phyloP scores from a whole-genome alignment of 345 rosid species.

The Odontarrhena argentea region DNA sequence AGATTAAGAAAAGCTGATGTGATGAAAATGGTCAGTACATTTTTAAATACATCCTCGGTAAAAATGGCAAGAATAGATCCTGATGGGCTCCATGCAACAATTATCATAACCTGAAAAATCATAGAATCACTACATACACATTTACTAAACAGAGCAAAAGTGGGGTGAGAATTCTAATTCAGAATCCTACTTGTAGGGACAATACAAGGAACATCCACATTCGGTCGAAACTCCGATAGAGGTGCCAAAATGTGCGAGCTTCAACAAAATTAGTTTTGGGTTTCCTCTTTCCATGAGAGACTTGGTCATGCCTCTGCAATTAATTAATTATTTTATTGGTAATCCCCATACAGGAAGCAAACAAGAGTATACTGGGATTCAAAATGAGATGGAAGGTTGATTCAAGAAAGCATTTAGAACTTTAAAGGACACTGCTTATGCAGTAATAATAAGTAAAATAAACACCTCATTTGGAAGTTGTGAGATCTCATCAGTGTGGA shows the following conservation, averaged over 20 bases:
- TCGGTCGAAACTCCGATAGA: conserved; percentile 91
- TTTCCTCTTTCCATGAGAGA: conserved; percentile 52
- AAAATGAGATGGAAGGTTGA: background rate
- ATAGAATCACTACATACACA: conserved; percentile 22
- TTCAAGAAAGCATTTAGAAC: background rate
- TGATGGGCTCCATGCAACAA: conserved; percentile 74
- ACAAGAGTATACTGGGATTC: background rate
- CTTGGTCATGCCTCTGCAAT: conserved; percentile 62
- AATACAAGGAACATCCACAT: conserved; percentile 93
- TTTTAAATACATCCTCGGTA: conserved; percentile 57
- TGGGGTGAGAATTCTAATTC: conserved; percentile 23
- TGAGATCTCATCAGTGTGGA: conserved; percentile 51
- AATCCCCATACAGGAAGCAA: conserved; percentile 14
- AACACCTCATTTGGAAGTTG: conserved; percentile 48
- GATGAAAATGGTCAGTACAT: conserved; percentile 78
- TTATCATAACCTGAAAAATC: conserved; percentile 81
- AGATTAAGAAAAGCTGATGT: conserved; percentile 87
- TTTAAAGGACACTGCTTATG: background rate
- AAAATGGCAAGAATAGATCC: conserved; percentile 74
- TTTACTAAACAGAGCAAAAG: conserved; percentile 28
- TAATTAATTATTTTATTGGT: conserved; percentile 1
- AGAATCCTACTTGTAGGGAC: conserved; percentile 74
- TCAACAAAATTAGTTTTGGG: conserved; percentile 99
- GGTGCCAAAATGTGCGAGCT: conserved; percentile 94
- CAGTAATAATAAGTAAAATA: background rate